Conservation (phyloP, 164 flowering plant species). For the Paratinospora sagittata region DNA sequence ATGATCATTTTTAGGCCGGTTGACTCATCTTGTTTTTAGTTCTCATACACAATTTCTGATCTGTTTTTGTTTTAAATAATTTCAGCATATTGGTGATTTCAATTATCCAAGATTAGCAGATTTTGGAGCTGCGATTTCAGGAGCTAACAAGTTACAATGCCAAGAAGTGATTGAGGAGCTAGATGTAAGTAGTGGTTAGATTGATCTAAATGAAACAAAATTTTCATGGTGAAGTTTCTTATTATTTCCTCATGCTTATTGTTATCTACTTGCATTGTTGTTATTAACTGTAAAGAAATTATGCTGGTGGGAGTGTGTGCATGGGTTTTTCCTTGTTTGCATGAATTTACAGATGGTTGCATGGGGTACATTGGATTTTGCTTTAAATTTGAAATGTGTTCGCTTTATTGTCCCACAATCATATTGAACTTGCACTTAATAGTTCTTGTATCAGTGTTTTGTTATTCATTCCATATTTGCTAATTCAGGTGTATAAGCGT, state of each 20-base stretch:
- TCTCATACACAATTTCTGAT: background rate
- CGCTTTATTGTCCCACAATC: background rate
- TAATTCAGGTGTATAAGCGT: constrained; percentile 72
- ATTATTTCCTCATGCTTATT: background rate
- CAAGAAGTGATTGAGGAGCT: constrained; percentile 94
- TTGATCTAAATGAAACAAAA: background rate
- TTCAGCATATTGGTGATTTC: constrained; percentile 96
- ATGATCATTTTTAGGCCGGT: background rate
- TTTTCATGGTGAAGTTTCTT: too few species aligned
- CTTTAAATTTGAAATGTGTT: background rate
- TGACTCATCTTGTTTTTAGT: background rate
- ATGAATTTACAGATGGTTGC: background rate
- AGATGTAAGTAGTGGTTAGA: constrained; percentile 62
- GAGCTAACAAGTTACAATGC: constrained; percentile 73
- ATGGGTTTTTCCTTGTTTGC: background rate
- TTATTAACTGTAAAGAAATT: background rate
- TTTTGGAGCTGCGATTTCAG: constrained; percentile 98
- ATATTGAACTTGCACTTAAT: background rate
- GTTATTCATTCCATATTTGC: constrained; percentile 12
- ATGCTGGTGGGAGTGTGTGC: background rate
- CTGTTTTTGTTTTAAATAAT: background rate
- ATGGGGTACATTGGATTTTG: background rate
- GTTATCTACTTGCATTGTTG: background rate
- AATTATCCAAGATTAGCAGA: constrained; percentile 87
- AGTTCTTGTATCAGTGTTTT: background rate